phyloP scores from a whole-genome alignment of 1,139 yeast genomes.

The Geotrichum europaeum region DNA sequence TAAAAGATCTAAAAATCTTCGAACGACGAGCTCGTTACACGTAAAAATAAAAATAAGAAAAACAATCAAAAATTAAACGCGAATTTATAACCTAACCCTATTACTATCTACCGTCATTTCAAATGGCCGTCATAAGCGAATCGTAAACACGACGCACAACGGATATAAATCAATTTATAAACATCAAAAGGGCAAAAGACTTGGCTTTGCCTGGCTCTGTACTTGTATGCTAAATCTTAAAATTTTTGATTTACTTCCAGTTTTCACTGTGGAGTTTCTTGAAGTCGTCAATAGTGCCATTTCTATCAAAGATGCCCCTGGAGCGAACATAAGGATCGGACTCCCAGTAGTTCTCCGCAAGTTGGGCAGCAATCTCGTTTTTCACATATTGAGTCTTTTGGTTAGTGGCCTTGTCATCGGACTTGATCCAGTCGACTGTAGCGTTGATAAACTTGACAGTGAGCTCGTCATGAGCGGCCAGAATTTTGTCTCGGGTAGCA shows the following conservation, averaged over 20 bases:
- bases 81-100: neutral
- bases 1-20: neutral
- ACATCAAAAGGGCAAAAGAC: neutral
- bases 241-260: conserved; percentile 15
- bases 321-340: conserved; percentile 72
- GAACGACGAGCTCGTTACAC: neutral
- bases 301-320: conserved; percentile 60
- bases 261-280: conserved; percentile 7
- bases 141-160: neutral
- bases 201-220: conserved; percentile 17
- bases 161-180: neutral
- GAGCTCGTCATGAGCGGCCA: conserved; percentile 45
- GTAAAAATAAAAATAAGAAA: neutral
- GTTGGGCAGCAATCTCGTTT: conserved; percentile 43
- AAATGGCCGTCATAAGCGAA: neutral
- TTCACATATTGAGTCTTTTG: conserved; percentile 43
- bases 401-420: conserved; percentile 40
- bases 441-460: conserved; percentile 47
- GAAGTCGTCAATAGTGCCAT: conserved; percentile 36
- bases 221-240: conserved; percentile 21
- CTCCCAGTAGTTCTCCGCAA: conserved; percentile 51
- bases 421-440: conserved; percentile 65
- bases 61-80: neutral
- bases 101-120: neutral
- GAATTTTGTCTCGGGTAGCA: conserved; percentile 39